Evolutionary conservation across 345 rosid genomes (phyloP).

Genomic region (Cardamine chenopodiifolia): DNA sequence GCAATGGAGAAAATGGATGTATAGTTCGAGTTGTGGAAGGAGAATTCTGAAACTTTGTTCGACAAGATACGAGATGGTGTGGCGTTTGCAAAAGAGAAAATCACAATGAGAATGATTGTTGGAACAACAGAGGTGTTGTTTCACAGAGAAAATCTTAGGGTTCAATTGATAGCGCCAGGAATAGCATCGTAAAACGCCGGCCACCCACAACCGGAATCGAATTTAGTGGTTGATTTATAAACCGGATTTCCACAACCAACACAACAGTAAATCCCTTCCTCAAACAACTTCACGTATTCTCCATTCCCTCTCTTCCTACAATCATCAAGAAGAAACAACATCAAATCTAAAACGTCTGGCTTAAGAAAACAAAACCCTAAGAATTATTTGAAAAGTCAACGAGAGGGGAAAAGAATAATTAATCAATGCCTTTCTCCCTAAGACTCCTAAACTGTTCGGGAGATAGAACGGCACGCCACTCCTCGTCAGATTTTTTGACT

Average conservation of each 20-base stretch:
- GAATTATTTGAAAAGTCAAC: not conserved
- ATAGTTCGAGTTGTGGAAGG: too few relatives aligned
- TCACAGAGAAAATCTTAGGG: conserved; percentile 44
- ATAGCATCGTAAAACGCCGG: conserved; percentile 82
- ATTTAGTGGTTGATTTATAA: conserved; percentile 69
- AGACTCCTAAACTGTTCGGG: conserved; percentile 73
- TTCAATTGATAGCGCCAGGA: conserved; percentile 72
- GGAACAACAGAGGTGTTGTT: too few relatives aligned
- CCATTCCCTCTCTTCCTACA: conserved; percentile 70
- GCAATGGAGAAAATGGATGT: too few relatives aligned
- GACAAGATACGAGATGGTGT: too few relatives aligned
- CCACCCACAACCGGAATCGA: conserved; percentile 80
- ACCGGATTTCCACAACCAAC: conserved; percentile 80
- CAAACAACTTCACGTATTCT: conserved; percentile 60
- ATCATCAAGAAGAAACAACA: not conserved
- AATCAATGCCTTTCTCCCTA: conserved; percentile 60
- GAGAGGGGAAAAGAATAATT: not conserved
- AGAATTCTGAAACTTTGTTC: too few relatives aligned
- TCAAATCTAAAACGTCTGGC: not conserved
- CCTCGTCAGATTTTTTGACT: conserved; percentile 63
- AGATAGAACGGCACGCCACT: conserved; percentile 73
- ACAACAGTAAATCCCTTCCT: conserved; percentile 69
- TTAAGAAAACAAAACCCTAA: not conserved
- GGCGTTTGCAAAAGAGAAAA: too few relatives aligned
- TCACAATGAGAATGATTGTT: too few relatives aligned